Evolutionary conservation across 306 rosid genomes (phyloP), one percentile per base, ranked within the genome.

Genomic region (Cicer bijugum): DNA sequence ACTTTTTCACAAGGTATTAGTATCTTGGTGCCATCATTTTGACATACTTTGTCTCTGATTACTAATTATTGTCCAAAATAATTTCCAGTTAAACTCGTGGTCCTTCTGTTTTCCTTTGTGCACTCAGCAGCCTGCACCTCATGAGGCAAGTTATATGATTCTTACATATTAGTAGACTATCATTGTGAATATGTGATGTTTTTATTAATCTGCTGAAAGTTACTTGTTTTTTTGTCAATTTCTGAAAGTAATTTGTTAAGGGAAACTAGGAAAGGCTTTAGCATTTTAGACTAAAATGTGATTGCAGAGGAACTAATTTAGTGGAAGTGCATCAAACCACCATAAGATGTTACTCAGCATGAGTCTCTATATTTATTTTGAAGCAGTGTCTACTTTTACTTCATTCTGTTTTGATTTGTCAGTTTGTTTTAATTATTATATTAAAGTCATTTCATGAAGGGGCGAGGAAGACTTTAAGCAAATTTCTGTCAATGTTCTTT

Each of bases 1-100:
- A 74, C 71, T 94, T 66, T 87, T 91, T 69, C 95, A 86, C 62
- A 80, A 87, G 99, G 97, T 91, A 85, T 58, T 79, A 67, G 46
- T 76, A 46, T 69, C 35, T 62, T 12, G 57, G 10, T 40, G 19
- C 59, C 5, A 43, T 37, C 35, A 14, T 52, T 69, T n/a, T 66
- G 28, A 51, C 46, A 19, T 73, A 0, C 63, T 53, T 38, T 55
- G 28, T 57, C 17, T 67, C 20, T 20, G 57, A 40, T 79, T 68
- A 62, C 72, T 82, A 63, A 79, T 65, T 66, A 6, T 48, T 77
- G 75, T 81, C 65, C 80, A 47, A 51, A 61, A 75, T 76, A n/a
- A 40, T 74, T 82, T 84, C 74, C 96, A 89, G 96, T 72, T 87
- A 66, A 83, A 96, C 82, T 79, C 58, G 44, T 88, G 93, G 96